These are phyloP conservation scores for Hirsutella thompsonii DNA, from an alignment of 2,329 filamentous ascomycete genomes.

Conservation along the genomic window DNA sequence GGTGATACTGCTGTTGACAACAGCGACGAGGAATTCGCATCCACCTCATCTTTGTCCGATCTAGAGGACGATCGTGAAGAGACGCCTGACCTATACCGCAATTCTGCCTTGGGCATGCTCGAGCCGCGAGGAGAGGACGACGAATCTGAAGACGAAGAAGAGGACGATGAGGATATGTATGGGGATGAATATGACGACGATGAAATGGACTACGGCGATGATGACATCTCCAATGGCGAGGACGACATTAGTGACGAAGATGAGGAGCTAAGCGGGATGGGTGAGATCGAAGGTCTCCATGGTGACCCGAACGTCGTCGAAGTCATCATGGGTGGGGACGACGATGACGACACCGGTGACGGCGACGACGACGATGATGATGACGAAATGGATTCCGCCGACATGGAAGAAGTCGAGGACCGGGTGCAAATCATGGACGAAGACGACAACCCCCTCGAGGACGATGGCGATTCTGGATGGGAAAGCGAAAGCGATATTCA, in stretches of 20 bases:
- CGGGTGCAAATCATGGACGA: conserved; percentile 49
- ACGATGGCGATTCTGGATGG: conserved; percentile 48
- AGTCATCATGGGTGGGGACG: conserved; percentile 66
- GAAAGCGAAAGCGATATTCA: conserved; percentile 47
- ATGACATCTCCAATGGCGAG: conserved; percentile 70
- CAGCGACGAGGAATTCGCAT: conserved; percentile 79
- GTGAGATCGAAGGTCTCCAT: conserved; percentile 65
- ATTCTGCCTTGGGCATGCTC: conserved; percentile 89
- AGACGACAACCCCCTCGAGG: conserved; percentile 43
- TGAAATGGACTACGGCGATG: conserved; percentile 81
- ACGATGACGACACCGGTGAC: conserved; percentile 52
- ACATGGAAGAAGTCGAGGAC: conserved; percentile 40
- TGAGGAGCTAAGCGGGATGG: conserved; percentile 71
- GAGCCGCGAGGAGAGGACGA: conserved; percentile 73
- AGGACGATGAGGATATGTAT: conserved; percentile 83
- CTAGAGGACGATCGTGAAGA: conserved; percentile 79
- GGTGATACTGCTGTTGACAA: conserved; percentile 48
- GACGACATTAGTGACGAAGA: conserved; percentile 86
- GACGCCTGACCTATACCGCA: conserved; percentile 92
- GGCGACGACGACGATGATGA: conserved; percentile 41
- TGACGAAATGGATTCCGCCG: conserved; percentile 29
- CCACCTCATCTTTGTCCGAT: conserved; percentile 80
- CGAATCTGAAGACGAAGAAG: conserved; percentile 64
- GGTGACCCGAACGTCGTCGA: conserved; percentile 52
- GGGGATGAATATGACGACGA: conserved; percentile 83